Percentiles rank a stretch among this genome's conserved stretches.
These are phyloP conservation scores for Collybia sordida DNA, from an alignment of 768 basidiomycete genomes.

Conservation along the genomic window DNA sequence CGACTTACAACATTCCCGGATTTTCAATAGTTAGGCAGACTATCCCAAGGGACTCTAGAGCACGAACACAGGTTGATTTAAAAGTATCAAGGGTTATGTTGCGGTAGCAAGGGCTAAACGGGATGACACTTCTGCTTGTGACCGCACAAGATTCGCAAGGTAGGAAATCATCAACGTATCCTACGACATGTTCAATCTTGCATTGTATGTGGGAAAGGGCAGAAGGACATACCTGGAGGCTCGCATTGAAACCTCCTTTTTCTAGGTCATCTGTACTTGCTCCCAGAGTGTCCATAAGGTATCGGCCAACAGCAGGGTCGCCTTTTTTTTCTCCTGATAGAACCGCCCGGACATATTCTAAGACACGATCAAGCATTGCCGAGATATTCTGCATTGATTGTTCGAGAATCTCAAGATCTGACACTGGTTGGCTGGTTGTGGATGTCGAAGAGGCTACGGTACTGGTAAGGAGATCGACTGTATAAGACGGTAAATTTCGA, in stretches of 20 bases:
- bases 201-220: slow-evolving; percentile 9
- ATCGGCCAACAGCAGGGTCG: slow-evolving; percentile 85
- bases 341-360: slow-evolving; percentile 81
- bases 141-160: slow-evolving; percentile 87
- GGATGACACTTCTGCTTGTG: slow-evolving; percentile 90
- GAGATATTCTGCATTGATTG: slow-evolving; percentile 69
- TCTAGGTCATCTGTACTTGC: slow-evolving; percentile 70
- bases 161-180: slow-evolving; percentile 96
- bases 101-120: slow-evolving; percentile 75
- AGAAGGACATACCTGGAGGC: slow-evolving; percentile 57
- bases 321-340: slow-evolving; percentile 75
- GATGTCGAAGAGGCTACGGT: slow-evolving; percentile 44
- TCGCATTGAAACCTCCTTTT: slow-evolving; percentile 72
- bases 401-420: slow-evolving; percentile 78
- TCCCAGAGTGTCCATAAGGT: slow-evolving; percentile 84
- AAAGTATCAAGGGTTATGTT: slow-evolving; percentile 27
- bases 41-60: neutral
- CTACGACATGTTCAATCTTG: slow-evolving; percentile 35
- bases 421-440: slow-evolving; percentile 51
- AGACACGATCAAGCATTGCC: slow-evolving; percentile 80
- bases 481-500: slow-evolving; percentile 1
- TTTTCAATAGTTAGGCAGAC: slow-evolving; percentile 79
- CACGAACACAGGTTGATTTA: slow-evolving; percentile 1
- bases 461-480: slow-evolving; percentile 76
- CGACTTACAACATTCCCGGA: slow-evolving; percentile 92